These are phyloP conservation scores for Podochytrium sp. DNA, from an alignment of 192 early-diverging fungal species.

Conservation along the genomic window DNA sequence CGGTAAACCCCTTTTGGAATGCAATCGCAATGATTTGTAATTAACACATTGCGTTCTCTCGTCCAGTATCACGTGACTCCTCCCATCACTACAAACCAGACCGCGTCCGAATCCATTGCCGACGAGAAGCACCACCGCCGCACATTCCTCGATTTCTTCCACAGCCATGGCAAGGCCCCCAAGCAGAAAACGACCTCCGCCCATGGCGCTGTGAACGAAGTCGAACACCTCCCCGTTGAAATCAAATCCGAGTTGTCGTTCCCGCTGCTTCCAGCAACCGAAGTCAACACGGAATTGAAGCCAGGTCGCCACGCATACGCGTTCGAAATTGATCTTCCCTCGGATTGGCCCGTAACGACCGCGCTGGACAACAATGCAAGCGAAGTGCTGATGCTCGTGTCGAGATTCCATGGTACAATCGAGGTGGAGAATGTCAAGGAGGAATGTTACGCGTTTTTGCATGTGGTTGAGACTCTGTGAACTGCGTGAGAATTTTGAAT, in stretches of 20 bases:
- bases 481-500: no score
- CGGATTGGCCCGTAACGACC: neutral
- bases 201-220: neutral
- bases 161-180: conserved; percentile 6
- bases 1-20: neutral
- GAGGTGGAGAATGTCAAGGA: neutral
- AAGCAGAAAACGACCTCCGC: neutral
- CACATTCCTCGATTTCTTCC: conserved; percentile 1
- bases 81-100: neutral
- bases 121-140: neutral
- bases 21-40: neutral
- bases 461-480: no score
- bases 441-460: neutral
- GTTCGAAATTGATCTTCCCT: conserved; percentile 1
- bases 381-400: conserved; percentile 11
- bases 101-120: neutral
- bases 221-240: neutral
- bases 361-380: neutral
- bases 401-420: conserved; percentile 1
- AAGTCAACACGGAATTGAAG: neutral
- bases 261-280: neutral
- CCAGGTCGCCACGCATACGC: conserved; percentile 8
- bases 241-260: neutral
- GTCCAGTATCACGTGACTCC: conserved; percentile 8
- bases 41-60: neutral